A percentile compares a stretch with the other conserved stretches of the same genome.
Evolutionary conservation across 495 filamentous ascomycete species (phyloP).

Genomic region (Penicillium cataractarum): DNA sequence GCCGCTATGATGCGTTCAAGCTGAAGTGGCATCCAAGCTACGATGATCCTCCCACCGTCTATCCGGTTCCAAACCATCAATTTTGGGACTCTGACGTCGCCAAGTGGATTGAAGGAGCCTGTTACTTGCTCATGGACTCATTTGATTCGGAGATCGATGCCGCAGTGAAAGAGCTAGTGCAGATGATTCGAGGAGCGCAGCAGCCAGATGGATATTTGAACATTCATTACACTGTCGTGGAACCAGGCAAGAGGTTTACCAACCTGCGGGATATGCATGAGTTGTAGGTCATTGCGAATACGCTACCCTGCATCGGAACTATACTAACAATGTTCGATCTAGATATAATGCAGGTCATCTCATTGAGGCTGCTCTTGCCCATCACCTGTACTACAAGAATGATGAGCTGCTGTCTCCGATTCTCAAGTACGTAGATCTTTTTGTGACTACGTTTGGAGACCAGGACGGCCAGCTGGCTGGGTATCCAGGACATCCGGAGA

Average conservation of each 20-base stretch:
- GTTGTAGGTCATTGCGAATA: conserved; percentile 44
- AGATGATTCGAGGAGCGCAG: conserved; percentile 58
- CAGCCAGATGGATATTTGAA: conserved; percentile 62
- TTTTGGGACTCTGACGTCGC: conserved; percentile 66
- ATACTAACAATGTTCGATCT: neutral
- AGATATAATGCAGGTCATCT: conserved; percentile 64
- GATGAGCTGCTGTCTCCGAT: conserved; percentile 54
- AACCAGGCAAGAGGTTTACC: conserved; percentile 54
- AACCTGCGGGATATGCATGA: conserved; percentile 65
- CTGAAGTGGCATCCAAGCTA: conserved; percentile 55
- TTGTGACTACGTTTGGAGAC: conserved; percentile 52
- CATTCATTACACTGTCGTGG: conserved; percentile 60
- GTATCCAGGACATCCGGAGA: conserved; percentile 64
- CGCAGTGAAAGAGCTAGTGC: conserved; percentile 57
- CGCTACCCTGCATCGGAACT: neutral
- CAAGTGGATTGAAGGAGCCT: conserved; percentile 65
- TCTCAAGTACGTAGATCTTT: conserved; percentile 56
- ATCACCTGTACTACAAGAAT: conserved; percentile 54
- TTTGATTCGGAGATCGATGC: conserved; percentile 50
- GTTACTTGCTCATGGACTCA: conserved; percentile 54
- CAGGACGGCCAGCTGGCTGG: conserved; percentile 54
- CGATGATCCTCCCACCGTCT: conserved; percentile 46
- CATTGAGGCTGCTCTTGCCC: conserved; percentile 61
- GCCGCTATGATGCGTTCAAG: conserved; percentile 59
- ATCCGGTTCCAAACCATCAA: conserved; percentile 56